Evolutionary conservation across 352 stramenopile species (phyloP), one percentile per base, ranked within the genome.

Genomic region (Phytophthora brassicae): DNA sequence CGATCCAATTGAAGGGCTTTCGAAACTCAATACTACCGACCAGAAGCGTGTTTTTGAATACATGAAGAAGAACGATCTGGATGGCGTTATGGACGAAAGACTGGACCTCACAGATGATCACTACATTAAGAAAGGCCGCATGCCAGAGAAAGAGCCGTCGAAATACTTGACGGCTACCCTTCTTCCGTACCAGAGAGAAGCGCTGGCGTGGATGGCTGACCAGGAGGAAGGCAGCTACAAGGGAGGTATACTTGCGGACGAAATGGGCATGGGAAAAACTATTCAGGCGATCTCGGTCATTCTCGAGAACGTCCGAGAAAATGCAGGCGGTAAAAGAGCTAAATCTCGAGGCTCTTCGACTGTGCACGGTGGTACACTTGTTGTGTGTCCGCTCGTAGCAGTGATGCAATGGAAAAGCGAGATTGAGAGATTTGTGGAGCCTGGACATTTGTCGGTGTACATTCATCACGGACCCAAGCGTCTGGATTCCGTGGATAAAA

Each of bases 151-250:
- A 41, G 60, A 91, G 2, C 86, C 86, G 41, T 96, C 88, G 16
- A 77, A 85, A 13, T 60, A 75, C 26, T 66, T 98, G 41, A 95
- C 88, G 5, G 83, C 88, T 6, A 75, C 84, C 0, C 78, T 99
- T n/a, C 68, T 99, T 23, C 97, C 97, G n/a, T 99, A 99, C 73
- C 97, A 99, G 74, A 77, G 95, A 29, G 97, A 99, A 81, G 97
- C 97, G 1, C 79, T 99, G 12, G 95, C 81, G 39, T 99, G 98
- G 98, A 94, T 94, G 86, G 84, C 77, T 17, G 70, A 60, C 2
- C 96, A 99, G 77, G 97, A 99, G 70, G 54, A 88, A 26, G 85
- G 84, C 39, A 68, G 72, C 4, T 91, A 98, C 55, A 79, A 86
- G 47, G 97, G 97, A 23, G 97, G 97, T 2, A 98, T 99, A 44